Conservation (phyloP, 108 stramenopile species). For the Fistulifera solaris region DNA sequence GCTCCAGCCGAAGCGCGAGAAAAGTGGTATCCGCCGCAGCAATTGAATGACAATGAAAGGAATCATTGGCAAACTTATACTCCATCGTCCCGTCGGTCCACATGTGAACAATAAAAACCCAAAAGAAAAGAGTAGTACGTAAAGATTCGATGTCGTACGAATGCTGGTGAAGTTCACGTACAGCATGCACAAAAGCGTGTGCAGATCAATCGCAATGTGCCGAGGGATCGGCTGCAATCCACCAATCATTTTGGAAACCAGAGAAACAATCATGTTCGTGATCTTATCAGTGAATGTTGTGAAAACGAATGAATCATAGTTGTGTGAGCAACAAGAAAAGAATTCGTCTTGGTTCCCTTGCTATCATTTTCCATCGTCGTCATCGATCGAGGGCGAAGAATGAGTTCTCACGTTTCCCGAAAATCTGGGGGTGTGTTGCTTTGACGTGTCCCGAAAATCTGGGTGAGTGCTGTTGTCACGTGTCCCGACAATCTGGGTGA, state of each 20-base stretch:
- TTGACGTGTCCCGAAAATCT: no score
- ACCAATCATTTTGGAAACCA: conserved; percentile 7
- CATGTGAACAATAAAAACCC: conserved; percentile 11
- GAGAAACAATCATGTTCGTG: no score
- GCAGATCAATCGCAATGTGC: conserved; percentile 6
- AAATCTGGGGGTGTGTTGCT: no score
- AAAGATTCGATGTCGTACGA: neutral
- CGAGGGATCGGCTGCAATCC: conserved; percentile 8
- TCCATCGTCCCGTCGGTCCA: conserved; percentile 51
- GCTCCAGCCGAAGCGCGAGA: conserved; percentile 1
- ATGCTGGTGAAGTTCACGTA: conserved; percentile 6
- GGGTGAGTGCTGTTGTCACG: no score
- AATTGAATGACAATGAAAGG: conserved; percentile 34
- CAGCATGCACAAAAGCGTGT: conserved; percentile 1
- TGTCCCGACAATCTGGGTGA: no score
- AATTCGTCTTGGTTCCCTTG: no score
- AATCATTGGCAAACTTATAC: conserved; percentile 43
- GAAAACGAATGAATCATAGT: no score
- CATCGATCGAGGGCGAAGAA: no score
- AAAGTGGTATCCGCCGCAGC: neutral
- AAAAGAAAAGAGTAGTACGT: conserved; percentile 1
- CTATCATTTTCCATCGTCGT: no score
- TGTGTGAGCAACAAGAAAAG: no score
- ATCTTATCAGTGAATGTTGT: no score
- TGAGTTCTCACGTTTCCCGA: no score